Percentiles rank a stretch among this genome's conserved stretches.
Conservation (phyloP, 768 basidiomycete genomes). For the Russula emetica region DNA sequence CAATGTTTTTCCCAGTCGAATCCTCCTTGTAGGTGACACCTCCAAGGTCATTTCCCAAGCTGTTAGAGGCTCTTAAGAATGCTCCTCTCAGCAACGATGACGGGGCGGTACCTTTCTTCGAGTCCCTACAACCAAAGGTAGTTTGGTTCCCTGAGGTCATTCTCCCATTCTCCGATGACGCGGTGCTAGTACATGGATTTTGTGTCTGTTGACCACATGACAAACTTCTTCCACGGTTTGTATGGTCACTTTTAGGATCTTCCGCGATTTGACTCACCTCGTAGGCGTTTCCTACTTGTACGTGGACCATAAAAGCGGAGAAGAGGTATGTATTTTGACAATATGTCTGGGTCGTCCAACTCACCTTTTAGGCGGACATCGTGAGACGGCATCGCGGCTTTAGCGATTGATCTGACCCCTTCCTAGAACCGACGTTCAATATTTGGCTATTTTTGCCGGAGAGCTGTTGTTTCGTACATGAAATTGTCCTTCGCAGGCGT, state of each 20-base stretch:
- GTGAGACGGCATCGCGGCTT: constrained; percentile 19
- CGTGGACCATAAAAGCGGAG: constrained; percentile 25
- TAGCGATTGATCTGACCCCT: neutral
- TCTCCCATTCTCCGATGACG: neutral
- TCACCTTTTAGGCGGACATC: constrained; percentile 23
- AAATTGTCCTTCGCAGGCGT: constrained; percentile 75
- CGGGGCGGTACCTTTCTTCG: constrained; percentile 21
- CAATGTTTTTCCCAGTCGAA: constrained; percentile 10
- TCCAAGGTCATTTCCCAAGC: constrained; percentile 48
- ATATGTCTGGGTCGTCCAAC: constrained; percentile 21
- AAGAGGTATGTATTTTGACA: constrained; percentile 13
- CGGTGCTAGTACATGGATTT: constrained; percentile 46
- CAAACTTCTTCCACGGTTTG: constrained; percentile 49
- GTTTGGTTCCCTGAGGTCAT: neutral
- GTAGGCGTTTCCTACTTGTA: constrained; percentile 27
- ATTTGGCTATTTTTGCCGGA: constrained; percentile 76
- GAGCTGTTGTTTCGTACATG: constrained; percentile 68
- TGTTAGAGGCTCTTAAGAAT: constrained; percentile 37
- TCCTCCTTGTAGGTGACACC: constrained; percentile 50
- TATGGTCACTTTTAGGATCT: neutral
- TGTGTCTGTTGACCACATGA: constrained; percentile 53
- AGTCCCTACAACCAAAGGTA: constrained; percentile 25
- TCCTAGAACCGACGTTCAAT: constrained; percentile 65
- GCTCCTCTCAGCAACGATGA: constrained; percentile 21
- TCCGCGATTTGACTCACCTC: neutral